Base-by-base conservation (phyloP, 1,284 basidiomycete species). In the Sanguinoderma infundibulare region DNA sequence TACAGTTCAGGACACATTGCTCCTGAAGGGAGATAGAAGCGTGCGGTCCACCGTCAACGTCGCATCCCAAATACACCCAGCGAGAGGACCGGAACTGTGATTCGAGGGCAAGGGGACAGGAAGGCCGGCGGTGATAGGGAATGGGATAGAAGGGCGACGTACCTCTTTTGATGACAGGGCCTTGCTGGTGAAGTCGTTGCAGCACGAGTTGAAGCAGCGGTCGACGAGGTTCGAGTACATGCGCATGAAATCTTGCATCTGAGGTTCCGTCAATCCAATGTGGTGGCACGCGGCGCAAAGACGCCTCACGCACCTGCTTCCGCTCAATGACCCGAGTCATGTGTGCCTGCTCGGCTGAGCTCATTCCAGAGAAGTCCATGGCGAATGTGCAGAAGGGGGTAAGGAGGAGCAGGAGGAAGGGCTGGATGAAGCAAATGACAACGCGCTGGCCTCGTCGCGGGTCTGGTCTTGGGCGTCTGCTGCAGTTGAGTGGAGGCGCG, bases 181-280 rank as follows among this genome's bases (percentile, higher is more conserved):
- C 78, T 96, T 98, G 81, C 91, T 93, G 32, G 96, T 98, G 73
- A 99, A 98, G 77, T 99, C 97, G 75, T 98, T 95, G 72, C 92
- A 92, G 78, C 97, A 99, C 32, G 92, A 83, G 67, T 84, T 95
- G 84, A 99, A 99, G 78, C 97, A 99, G 68, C 93, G 87, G 76
- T 98, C 96, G 44, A 98, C 96, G 58, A 99, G 85, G 71, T 90
- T 92, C n/a, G 95, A 94, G 81, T 98, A 98, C 77, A 98, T 91
- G 72, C 85, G 86, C 84, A 98, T 84, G 72, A 99, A 98, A 81
- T 98, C 97, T 84, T 97, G 94, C 96, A 98, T 98, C 94, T 98
- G 77, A 24, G 22, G 32, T 12, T 46, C 58, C 20, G 53, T 58
- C 53, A 65, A 39, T 59, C 15, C 15, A 60, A 17, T 59, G 20